Conservation (phyloP, 805 yeast species). For the Maudiozyma bulderi region DNA sequence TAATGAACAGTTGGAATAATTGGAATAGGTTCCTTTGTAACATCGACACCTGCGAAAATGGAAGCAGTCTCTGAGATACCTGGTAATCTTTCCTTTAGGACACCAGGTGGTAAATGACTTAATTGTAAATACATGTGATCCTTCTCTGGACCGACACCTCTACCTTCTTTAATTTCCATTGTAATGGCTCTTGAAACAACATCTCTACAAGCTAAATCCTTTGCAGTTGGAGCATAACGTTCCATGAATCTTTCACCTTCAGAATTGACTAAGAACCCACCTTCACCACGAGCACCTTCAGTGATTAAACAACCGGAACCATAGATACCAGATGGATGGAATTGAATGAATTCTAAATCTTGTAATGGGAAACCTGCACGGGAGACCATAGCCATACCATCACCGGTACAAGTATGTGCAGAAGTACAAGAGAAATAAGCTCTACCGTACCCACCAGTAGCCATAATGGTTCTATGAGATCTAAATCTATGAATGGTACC, state of each 20-base stretch:
- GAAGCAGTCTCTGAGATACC: slow-evolving; percentile 99
- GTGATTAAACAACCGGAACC: slow-evolving; percentile 98
- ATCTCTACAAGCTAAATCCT: slow-evolving; percentile 96
- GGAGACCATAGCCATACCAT: slow-evolving; percentile 95
- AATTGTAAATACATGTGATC: slow-evolving; percentile 94
- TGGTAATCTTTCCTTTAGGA: slow-evolving; percentile 90
- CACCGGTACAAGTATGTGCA: slow-evolving; percentile 99
- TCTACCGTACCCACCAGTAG: slow-evolving; percentile 98
- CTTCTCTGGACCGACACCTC: slow-evolving; percentile 95
- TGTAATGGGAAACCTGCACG: slow-evolving; percentile 97
- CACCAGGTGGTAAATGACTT: slow-evolving; percentile 86
- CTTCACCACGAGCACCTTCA: slow-evolving; percentile 99
- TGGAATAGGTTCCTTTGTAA: slow-evolving; percentile 98
- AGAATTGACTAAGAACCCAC: slow-evolving; percentile 91
- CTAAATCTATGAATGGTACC: slow-evolving; percentile 97
- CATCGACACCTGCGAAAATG: slow-evolving; percentile 98
- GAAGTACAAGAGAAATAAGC: slow-evolving; percentile 98
- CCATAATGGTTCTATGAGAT: slow-evolving; percentile 91
- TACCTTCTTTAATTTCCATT: slow-evolving; percentile 95
- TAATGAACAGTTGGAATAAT: slow-evolving; percentile 97
- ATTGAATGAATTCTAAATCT: slow-evolving; percentile 95
- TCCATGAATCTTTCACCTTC: slow-evolving; percentile 99
- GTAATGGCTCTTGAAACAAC: slow-evolving; percentile 98
- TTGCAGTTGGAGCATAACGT: slow-evolving; percentile 97
- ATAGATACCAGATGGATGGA: slow-evolving; percentile 99